phyloP scores from a whole-genome alignment of 2,329 filamentous ascomycete genomes.

The Ophiostoma sp. region DNA sequence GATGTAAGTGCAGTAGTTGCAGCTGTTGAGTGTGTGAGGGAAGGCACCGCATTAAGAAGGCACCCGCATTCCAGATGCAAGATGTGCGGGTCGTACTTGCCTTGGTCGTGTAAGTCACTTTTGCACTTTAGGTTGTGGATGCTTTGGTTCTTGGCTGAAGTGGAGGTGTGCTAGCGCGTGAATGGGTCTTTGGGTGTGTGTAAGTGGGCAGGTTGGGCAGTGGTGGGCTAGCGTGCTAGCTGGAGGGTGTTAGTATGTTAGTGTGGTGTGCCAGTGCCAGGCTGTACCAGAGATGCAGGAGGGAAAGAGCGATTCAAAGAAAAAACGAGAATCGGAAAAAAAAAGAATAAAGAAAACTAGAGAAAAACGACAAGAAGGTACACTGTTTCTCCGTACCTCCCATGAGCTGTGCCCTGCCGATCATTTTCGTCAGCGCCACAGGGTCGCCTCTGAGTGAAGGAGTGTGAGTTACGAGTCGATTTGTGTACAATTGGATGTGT shows the following conservation, averaged over 20 bases:
- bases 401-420: slow-evolving; percentile 13
- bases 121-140: background rate
- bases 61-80: slow-evolving; percentile 18
- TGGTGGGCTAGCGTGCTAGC: slow-evolving; percentile 9
- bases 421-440: slow-evolving; percentile 5
- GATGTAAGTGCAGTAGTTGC: background rate
- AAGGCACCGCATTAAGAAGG: slow-evolving; percentile 16
- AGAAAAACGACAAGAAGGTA: background rate
- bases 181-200: slow-evolving; percentile 3
- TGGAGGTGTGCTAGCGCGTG: slow-evolving; percentile 16
- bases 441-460: background rate
- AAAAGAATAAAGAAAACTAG: background rate
- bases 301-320: background rate
- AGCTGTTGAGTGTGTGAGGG: background rate
- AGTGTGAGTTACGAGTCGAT: background rate
- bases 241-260: background rate
- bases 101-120: slow-evolving; percentile 14
- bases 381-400: background rate
- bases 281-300: background rate
- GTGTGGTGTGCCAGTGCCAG: background rate
- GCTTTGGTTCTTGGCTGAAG: slow-evolving; percentile 1
- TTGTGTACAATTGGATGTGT: background rate
- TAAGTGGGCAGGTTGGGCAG: background rate
- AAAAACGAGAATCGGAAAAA: background rate
- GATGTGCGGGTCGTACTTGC: slow-evolving; percentile 14